Evolutionary conservation across 306 rosid genomes (phyloP).

Genomic region (Dryas octopetala): DNA sequence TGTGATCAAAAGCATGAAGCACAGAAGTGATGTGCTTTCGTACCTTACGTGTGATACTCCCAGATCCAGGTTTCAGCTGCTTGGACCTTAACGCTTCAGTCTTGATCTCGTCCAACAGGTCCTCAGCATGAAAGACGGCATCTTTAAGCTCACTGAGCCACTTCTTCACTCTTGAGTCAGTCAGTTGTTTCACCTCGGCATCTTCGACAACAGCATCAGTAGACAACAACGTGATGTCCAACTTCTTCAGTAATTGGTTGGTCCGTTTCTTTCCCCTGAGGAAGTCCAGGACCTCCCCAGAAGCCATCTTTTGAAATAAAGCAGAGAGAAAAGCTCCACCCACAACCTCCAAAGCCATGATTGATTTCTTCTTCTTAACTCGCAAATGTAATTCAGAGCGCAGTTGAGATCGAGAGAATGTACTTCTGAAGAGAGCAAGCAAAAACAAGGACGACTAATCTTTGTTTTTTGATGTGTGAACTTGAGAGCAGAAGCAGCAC

Average conservation of each 20-base stretch:
- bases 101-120: conserved; percentile 9
- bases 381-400: no score
- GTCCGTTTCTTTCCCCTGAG: neutral
- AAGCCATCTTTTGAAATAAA: conserved; percentile 24
- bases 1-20: neutral
- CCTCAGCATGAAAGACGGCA: neutral
- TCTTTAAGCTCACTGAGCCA: conserved; percentile 25
- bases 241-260: neutral
- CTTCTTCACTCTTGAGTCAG: neutral
- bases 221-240: neutral
- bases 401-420: no score
- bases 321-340: conserved; percentile 29
- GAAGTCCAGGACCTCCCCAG: neutral
- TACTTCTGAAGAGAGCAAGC: no score
- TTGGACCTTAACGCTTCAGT: neutral
- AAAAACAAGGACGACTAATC: no score
- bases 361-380: no score
- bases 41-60: neutral
- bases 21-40: neutral
- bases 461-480: no score
- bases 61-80: neutral
- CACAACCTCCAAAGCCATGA: conserved; percentile 1
- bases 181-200: conserved; percentile 28
- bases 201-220: conserved; percentile 12
- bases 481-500: no score